Evolutionary conservation across 495 filamentous ascomycete species (phyloP), one percentile per base, ranked within the genome.

Genomic region (Cladorrhinum samala): DNA sequence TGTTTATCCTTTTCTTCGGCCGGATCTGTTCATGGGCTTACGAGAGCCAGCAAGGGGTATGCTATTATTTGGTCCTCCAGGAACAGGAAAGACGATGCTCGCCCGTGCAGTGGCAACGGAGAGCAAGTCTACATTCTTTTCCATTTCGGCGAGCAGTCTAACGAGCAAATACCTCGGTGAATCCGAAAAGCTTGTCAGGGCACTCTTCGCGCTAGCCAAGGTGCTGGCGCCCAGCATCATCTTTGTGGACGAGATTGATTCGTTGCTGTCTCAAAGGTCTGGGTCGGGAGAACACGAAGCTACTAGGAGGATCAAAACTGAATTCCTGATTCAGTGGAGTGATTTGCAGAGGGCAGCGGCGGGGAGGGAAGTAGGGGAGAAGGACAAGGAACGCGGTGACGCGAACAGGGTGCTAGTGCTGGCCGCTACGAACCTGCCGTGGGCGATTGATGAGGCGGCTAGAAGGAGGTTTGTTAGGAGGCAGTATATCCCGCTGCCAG

Each of bases 221-320:
- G 79, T 83, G 16, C 81, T 97, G 23, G 92, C 93, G 0, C 93
- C 93, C 0, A 90, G 86, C 52, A 97, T 99, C 68, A 99, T 99
- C 58, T 99, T 99, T 58, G 91, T 99, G 5, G 93, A 99, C 61
- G 93, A 99, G 66, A 99, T 99, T 60, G 93, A 99, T 67, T 96
- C 93, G 1, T 72, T 99, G 4, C 77, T 99, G 1, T 94, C 89
- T 0, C 80, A 91, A 2, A 82, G 93, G 19, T 86, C 84, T 7
- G 89, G 89, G 0, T 82, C 80, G 2, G 84, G 89, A 5, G 93
- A 99, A 60, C 86, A 97, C 63, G 93, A 99, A 69, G 87, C 94
- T 4, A 95, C 91, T 7, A 78, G 92, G 37, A 79, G 94, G 21
- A 95, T 96, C 60, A 97, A 99, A 71, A 99, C 93, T 0, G 93